phyloP scores from a whole-genome alignment of 805 yeast species.

The Tetrapisispora taiwanensis region DNA sequence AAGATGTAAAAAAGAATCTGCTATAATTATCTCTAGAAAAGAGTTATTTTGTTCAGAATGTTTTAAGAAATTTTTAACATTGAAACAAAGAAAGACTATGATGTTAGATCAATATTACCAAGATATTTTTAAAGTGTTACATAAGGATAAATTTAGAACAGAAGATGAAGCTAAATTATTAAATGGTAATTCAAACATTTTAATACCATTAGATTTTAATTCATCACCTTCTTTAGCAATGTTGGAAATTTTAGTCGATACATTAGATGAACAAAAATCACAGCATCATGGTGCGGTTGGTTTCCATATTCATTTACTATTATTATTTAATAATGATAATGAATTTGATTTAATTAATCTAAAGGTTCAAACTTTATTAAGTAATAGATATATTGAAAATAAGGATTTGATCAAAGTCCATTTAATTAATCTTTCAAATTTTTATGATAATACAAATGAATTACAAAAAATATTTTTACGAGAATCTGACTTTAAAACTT shows the following conservation, averaged over 20 bases:
- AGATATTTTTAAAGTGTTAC: slow-evolving; percentile 44
- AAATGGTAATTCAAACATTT: slow-evolving; percentile 36
- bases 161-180: slow-evolving; percentile 13
- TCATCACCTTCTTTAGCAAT: slow-evolving; percentile 50
- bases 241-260: slow-evolving; percentile 52
- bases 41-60: slow-evolving; percentile 36
- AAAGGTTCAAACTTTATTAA: slow-evolving; percentile 8
- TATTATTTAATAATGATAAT: slow-evolving; percentile 35
- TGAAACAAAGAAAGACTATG: slow-evolving; percentile 77
- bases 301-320: slow-evolving; percentile 44
- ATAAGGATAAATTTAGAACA: slow-evolving; percentile 18
- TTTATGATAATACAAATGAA: slow-evolving; percentile 25
- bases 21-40: slow-evolving; percentile 22
- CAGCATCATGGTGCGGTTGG: slow-evolving; percentile 61
- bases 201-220: slow-evolving; percentile 56
- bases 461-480: slow-evolving; percentile 12
- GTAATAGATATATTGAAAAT: slow-evolving; percentile 15
- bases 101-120: slow-evolving; percentile 53
- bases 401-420: slow-evolving; percentile 32
- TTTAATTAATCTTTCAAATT: slow-evolving; percentile 34
- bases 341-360: slow-evolving; percentile 12
- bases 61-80: slow-evolving; percentile 59
- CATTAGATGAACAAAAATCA: slow-evolving; percentile 51
- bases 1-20: slow-evolving; percentile 16
- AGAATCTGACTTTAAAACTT: slow-evolving; percentile 27